phyloP scores from a whole-genome alignment of 805 yeast genomes.

The Starmerella khaoyaiensis region DNA sequence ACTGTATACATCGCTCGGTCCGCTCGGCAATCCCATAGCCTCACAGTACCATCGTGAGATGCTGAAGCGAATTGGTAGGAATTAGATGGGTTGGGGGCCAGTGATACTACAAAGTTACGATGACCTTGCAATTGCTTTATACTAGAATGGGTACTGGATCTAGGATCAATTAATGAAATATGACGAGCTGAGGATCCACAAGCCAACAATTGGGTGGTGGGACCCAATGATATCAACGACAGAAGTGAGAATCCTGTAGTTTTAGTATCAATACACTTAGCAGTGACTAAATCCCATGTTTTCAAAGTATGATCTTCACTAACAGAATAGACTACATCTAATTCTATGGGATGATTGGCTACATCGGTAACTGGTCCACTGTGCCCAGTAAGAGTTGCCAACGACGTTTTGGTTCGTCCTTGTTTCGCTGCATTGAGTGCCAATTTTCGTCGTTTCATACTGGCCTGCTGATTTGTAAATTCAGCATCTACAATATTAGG shows the following conservation, averaged over 20 bases:
- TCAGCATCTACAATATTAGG: conserved; percentile 32
- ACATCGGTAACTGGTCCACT: conserved; percentile 78
- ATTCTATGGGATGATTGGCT: conserved; percentile 56
- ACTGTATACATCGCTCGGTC: conserved; percentile 70
- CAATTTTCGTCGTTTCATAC: conserved; percentile 77
- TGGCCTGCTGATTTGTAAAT: conserved; percentile 46
- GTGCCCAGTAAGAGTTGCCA: conserved; percentile 69
- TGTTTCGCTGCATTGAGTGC: conserved; percentile 58
- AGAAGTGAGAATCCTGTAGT: conserved; percentile 75
- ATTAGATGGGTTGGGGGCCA: conserved; percentile 62
- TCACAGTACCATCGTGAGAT: conserved; percentile 92
- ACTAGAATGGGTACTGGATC: conserved; percentile 48
- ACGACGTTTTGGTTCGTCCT: conserved; percentile 68
- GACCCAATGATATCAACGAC: conserved; percentile 56
- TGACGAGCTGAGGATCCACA: conserved; percentile 98
- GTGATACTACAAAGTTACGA: conserved; percentile 72
- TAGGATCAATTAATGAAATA: conserved; percentile 84
- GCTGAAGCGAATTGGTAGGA: conserved; percentile 77
- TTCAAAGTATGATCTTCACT: conserved; percentile 91
- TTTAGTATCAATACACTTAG: conserved; percentile 74
- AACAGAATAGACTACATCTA: conserved; percentile 81
- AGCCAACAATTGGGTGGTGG: conserved; percentile 52
- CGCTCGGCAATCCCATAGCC: conserved; percentile 92
- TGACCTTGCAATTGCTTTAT: conserved; percentile 75
- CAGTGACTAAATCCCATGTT: conserved; percentile 91